Evolutionary conservation across 2,329 filamentous ascomycete genomes (phyloP), one percentile per base, ranked within the genome.

Genomic region (Neonectria magnoliae): DNA sequence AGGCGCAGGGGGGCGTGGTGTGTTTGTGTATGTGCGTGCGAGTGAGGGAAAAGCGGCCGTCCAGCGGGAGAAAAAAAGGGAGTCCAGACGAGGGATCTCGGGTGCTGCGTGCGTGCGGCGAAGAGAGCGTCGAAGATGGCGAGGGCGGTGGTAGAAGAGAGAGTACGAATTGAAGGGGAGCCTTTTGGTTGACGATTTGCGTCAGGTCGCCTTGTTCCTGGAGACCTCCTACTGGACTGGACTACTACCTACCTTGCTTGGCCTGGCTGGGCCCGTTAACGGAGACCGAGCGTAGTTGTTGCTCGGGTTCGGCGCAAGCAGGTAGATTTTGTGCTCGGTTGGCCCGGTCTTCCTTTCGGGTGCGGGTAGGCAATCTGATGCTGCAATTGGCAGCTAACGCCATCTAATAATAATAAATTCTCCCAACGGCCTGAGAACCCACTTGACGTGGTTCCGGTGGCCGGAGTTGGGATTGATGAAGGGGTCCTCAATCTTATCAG

Each of bases 221-320:
- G 42, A 25, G 25, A 25, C 25, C 25, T 25, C 25, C 25, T 25
- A 25, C 25, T 25, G 25, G 22, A 25, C 10, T 16, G 22, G 14
- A 36, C 33, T 36, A 36, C 33, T 13, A 36, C 42, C 42, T 25
- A 25, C 25, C 25, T 25, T 25, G 25, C 25, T 50, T 18, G 27
- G 31, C 48, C 51, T 36, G 36, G 36, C 47, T 42, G 60, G 48
- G 64, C 69, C 71, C 68, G 71, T 72, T 71, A 72, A 73, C 70
- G 71, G 71, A 72, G 68, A 48, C 54, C 33, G 45, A 44, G 9
- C 60, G 41, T 8, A 47, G 38, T 41, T 48, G 38, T 41, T 53
- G 54, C 62, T 68, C 58, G 66, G 53, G 45, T 71, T 71, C 62
- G 68, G 62, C 65, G 56, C 55, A 66, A 66, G 51, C 47, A 67